Conservation (phyloP, 495 filamentous ascomycete genomes). For the Daldinia loculata region DNA sequence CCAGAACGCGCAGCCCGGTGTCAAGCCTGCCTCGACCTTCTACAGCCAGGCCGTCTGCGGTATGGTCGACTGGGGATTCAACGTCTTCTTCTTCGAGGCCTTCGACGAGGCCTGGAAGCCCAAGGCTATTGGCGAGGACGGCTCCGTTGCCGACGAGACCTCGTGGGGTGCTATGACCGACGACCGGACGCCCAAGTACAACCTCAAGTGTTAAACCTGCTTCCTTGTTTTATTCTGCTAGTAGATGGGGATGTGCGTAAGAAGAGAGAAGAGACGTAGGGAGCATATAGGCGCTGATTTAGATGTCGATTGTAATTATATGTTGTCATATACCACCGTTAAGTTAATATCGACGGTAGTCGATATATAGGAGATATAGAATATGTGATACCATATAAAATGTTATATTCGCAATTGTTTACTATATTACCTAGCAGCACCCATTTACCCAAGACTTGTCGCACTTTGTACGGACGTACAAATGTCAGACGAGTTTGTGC, state of each 20-base stretch:
- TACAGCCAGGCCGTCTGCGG: slow-evolving; percentile 75
- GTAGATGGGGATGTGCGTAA: background rate
- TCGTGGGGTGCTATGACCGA: slow-evolving; percentile 79
- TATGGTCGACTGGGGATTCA: slow-evolving; percentile 74
- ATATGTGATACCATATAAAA: slow-evolving; percentile 27
- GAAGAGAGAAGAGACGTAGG: background rate
- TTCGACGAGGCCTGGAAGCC: slow-evolving; percentile 87
- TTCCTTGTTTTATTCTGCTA: slow-evolving; percentile 10
- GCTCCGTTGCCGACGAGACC: slow-evolving; percentile 71
- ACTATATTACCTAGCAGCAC: background rate
- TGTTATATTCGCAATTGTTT: background rate
- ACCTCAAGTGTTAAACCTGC: slow-evolving; percentile 60
- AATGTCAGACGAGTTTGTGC: no score
- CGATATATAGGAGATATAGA: slow-evolving; percentile 10
- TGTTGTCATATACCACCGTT: slow-evolving; percentile 34
- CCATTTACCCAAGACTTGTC: background rate
- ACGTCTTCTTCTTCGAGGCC: slow-evolving; percentile 86
- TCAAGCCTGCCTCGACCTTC: slow-evolving; percentile 67
- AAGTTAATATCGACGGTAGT: slow-evolving; percentile 10
- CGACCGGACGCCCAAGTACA: slow-evolving; percentile 70
- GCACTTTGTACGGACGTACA: background rate
- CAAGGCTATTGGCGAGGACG: slow-evolving; percentile 71
- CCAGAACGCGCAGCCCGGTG: slow-evolving; percentile 68
- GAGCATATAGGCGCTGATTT: slow-evolving; percentile 11
- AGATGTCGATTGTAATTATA: slow-evolving; percentile 22